Evolutionary conservation across 108 stramenopile species (phyloP).

Genomic region (Craspedostauros australis): DNA sequence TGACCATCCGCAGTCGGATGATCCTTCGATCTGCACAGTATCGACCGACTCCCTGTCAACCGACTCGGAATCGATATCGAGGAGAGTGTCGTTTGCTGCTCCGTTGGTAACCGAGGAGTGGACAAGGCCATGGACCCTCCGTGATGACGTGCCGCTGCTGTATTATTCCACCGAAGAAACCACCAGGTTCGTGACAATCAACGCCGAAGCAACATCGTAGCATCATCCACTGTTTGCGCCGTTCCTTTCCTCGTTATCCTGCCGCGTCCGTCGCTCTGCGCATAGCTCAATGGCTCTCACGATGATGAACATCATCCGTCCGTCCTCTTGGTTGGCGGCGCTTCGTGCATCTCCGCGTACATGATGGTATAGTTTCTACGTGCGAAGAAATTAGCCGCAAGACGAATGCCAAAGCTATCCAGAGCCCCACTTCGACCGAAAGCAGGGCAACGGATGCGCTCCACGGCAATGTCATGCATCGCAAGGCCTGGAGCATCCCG

Average conservation of each 20-base stretch:
- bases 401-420: too few species aligned
- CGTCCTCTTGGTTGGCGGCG: neutral
- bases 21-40: conserved; percentile 43
- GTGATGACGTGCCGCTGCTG: conserved; percentile 28
- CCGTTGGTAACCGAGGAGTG: conserved; percentile 63
- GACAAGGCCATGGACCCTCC: conserved; percentile 53
- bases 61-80: conserved; percentile 17
- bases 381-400: too few species aligned
- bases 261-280: conserved; percentile 11
- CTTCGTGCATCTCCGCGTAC: too few species aligned
- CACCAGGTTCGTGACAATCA: conserved; percentile 64
- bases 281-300: conserved; percentile 11
- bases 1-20: too few species aligned
- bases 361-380: too few species aligned
- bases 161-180: conserved; percentile 74
- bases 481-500: too few species aligned
- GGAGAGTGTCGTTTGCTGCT: conserved; percentile 61
- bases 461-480: too few species aligned
- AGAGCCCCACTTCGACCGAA: too few species aligned
- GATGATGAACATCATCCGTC: neutral
- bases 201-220: too few species aligned
- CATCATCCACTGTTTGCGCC: too few species aligned
- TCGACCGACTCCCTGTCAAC: conserved; percentile 44
- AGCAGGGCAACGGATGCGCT: too few species aligned
- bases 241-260: conserved; percentile 3